phyloP scores from a whole-genome alignment of 1,139 yeast species.

The Sugiyamaella xylanicola region DNA sequence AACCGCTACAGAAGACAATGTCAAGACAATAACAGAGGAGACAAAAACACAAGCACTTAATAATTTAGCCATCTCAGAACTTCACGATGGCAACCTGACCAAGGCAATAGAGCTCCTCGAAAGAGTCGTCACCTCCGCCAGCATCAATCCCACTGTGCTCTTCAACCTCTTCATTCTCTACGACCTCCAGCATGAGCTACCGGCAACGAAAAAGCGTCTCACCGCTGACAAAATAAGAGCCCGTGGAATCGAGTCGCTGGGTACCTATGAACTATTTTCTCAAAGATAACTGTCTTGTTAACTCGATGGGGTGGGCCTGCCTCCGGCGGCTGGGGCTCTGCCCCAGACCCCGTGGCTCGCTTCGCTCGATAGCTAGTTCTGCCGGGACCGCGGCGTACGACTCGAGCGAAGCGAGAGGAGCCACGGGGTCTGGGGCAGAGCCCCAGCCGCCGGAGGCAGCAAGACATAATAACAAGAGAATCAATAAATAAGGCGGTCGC shows the following conservation, averaged over 20 bases:
- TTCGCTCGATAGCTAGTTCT: no score
- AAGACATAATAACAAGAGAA: no score
- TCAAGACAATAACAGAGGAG: background rate
- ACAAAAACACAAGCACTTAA: conserved; percentile 23
- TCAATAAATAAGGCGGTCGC: no score
- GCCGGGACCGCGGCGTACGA: no score
- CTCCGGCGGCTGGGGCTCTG: background rate
- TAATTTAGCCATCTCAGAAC: conserved; percentile 34
- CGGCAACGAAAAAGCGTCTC: conserved; percentile 19
- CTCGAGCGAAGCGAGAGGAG: background rate
- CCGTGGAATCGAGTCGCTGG: conserved; percentile 15
- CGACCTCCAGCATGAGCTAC: conserved; percentile 34
- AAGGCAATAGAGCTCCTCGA: conserved; percentile 48
- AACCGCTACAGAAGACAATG: background rate
- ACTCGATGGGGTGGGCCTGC: no score
- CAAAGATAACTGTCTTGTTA: no score
- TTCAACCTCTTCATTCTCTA: conserved; percentile 37
- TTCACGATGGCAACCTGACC: conserved; percentile 48
- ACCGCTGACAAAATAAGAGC: conserved; percentile 5
- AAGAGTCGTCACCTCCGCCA: conserved; percentile 29
- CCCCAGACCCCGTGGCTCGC: background rate
- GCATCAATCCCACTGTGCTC: conserved; percentile 30
- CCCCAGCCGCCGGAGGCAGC: background rate
- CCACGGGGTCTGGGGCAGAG: background rate
- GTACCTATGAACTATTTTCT: conserved; percentile 13